Percentiles rank a stretch among this genome's conserved stretches.
Evolutionary conservation across 169 alveolate genomes (phyloP).

Genomic region (Plasmodium cynomolgi): DNA sequence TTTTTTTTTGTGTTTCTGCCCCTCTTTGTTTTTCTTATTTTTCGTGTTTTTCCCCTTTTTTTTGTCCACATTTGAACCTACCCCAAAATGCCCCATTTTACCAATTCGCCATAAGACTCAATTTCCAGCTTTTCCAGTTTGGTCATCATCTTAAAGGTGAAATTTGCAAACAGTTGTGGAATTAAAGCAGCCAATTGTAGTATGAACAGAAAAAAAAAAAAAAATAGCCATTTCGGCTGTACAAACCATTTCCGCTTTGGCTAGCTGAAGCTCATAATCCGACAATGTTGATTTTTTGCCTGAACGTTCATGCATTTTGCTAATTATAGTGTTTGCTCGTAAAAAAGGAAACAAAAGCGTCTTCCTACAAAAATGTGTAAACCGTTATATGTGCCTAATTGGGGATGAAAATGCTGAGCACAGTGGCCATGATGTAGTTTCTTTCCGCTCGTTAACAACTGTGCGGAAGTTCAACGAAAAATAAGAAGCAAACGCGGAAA

Average conservation of each 20-base stretch:
- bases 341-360: background rate
- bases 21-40: background rate
- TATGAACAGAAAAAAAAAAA: background rate
- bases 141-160: constrained; percentile 19
- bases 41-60: background rate
- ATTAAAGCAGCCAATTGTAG: background rate
- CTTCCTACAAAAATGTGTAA: background rate
- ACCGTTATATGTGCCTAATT: background rate
- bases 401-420: background rate
- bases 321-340: background rate
- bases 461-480: background rate
- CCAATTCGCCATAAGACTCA: constrained; percentile 36
- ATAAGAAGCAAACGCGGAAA: background rate
- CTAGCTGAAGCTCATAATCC: constrained; percentile 46
- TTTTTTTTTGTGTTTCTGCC: background rate
- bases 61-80: constrained; percentile 4
- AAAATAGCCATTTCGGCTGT: background rate
- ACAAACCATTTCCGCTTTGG: constrained; percentile 52
- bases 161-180: background rate
- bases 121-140: constrained; percentile 57
- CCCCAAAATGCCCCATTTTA: constrained; percentile 37
- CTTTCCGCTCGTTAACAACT: background rate
- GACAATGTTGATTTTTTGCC: constrained; percentile 14
- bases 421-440: background rate
- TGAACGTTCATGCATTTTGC: constrained; percentile 39